Evolutionary conservation across 2,329 filamentous ascomycete genomes (phyloP).

Genomic region (Nemania diffusa): DNA sequence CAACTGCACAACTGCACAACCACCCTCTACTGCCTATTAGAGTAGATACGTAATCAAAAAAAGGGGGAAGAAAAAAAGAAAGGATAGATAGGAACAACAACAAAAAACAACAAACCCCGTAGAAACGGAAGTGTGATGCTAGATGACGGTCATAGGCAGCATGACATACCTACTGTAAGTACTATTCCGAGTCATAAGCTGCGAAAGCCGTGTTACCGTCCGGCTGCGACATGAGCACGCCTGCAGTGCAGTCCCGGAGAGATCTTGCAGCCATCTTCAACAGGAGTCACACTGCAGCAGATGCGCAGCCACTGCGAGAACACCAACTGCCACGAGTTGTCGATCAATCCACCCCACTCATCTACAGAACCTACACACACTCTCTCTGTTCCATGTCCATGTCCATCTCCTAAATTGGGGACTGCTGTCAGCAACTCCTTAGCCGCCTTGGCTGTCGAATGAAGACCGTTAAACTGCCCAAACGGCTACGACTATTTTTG

Average conservation of each 20-base stretch:
- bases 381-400: conserved; percentile 1
- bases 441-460: conserved; percentile 27
- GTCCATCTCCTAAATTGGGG: conserved; percentile 25
- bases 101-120: not conserved
- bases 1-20: conserved; percentile 4
- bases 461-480: conserved; percentile 26
- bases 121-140: not conserved
- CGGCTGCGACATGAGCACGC: conserved; percentile 21
- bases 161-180: not conserved
- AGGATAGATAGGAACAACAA: not conserved
- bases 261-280: conserved; percentile 33
- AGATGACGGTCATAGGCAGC: conserved; percentile 11
- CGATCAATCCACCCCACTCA: conserved; percentile 24
- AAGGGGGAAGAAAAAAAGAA: not conserved
- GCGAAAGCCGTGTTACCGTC: conserved; percentile 13
- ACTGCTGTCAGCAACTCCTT: conserved; percentile 29
- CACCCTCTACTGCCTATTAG: not conserved
- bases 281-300: conserved; percentile 28
- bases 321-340: conserved; percentile 37
- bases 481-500: conserved; percentile 34
- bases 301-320: conserved; percentile 30
- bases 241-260: conserved; percentile 25
- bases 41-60: not conserved
- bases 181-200: conserved; percentile 26
- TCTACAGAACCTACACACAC: not conserved